Percentiles rank a stretch among this genome's conserved stretches.
These are phyloP conservation scores for Phytopythium helicoides DNA, from an alignment of 352 stramenopile species.

Conservation along the genomic window DNA sequence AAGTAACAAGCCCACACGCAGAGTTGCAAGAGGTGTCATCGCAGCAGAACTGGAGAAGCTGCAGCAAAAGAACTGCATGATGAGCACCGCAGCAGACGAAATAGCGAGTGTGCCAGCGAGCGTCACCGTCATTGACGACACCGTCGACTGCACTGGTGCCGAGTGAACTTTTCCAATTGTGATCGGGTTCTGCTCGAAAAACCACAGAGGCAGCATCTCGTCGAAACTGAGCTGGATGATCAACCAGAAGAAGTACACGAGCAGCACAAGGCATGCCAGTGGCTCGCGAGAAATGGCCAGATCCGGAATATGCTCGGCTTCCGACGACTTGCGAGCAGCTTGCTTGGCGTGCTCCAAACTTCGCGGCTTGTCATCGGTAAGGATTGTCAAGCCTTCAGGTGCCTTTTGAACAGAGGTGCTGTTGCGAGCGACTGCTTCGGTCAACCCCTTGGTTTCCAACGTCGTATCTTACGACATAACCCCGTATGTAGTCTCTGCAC, in stretches of 20 bases:
- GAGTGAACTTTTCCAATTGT: constrained; percentile 38
- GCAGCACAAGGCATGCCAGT: constrained; percentile 60
- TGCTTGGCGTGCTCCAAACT: constrained; percentile 1
- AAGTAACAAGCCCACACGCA: constrained; percentile 71
- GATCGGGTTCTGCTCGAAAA: constrained; percentile 66
- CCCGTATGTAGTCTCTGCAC: too few species aligned
- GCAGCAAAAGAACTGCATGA: constrained; percentile 47
- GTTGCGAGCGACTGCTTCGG: constrained; percentile 36
- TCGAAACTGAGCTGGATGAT: constrained; percentile 77
- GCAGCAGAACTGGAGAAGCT: constrained; percentile 55
- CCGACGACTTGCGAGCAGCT: constrained; percentile 5
- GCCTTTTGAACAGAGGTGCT: constrained; percentile 14
- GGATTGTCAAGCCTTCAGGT: constrained; percentile 21
- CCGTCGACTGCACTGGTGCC: constrained; percentile 28
- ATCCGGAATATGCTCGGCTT: constrained; percentile 30
- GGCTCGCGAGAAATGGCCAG: constrained; percentile 66
- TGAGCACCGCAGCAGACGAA: constrained; percentile 49
- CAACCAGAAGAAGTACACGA: constrained; percentile 70
- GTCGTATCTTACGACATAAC: too few species aligned
- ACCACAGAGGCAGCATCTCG: constrained; percentile 76
- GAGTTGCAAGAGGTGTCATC: constrained; percentile 74
- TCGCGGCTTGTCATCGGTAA: constrained; percentile 13
- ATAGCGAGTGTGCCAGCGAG: constrained; percentile 47
- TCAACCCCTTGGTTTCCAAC: too few species aligned
- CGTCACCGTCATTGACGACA: constrained; percentile 62